Evolutionary conservation across 257 asterid genomes (phyloP).

Genomic region (Misopates orontium): DNA sequence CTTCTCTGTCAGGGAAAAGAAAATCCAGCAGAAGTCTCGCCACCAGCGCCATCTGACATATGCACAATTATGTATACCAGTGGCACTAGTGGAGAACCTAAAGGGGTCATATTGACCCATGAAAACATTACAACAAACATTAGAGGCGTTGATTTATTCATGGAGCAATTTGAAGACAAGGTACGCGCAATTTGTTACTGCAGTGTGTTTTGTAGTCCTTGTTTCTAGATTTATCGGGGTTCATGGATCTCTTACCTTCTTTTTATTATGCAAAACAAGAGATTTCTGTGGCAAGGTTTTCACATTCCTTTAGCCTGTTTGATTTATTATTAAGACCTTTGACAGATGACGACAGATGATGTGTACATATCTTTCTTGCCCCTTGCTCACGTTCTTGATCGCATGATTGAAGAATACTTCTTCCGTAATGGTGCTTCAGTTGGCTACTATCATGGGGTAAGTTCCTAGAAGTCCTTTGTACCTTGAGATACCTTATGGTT

Average conservation of each 20-base stretch:
- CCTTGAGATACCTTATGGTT: too few species aligned
- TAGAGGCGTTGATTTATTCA: constrained; percentile 74
- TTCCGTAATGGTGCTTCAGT: constrained; percentile 96
- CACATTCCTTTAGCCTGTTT: neutral
- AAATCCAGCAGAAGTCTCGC: constrained; percentile 50
- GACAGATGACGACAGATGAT: constrained; percentile 86
- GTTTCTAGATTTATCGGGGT: neutral
- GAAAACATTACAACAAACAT: constrained; percentile 63
- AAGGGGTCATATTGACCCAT: constrained; percentile 93
- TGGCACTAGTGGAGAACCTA: constrained; percentile 95
- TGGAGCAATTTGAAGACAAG: constrained; percentile 95
- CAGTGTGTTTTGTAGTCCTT: neutral
- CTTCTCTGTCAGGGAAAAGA: constrained; percentile 56
- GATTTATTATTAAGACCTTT: constrained; percentile 10
- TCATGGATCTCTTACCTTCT: neutral
- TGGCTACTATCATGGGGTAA: constrained; percentile 95
- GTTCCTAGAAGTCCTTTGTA: constrained; percentile 21
- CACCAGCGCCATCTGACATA: constrained; percentile 59
- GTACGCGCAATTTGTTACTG: constrained; percentile 31
- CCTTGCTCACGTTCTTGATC: constrained; percentile 97
- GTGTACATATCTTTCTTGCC: constrained; percentile 97
- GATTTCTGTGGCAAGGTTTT: neutral
- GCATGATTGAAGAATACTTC: constrained; percentile 96
- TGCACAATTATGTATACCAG: constrained; percentile 97
- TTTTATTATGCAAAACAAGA: neutral